A percentile compares a stretch with the other conserved stretches of the same genome.
phyloP scores from a whole-genome alignment of 23 red algal species.

The Chondrus crispus region DNA sequence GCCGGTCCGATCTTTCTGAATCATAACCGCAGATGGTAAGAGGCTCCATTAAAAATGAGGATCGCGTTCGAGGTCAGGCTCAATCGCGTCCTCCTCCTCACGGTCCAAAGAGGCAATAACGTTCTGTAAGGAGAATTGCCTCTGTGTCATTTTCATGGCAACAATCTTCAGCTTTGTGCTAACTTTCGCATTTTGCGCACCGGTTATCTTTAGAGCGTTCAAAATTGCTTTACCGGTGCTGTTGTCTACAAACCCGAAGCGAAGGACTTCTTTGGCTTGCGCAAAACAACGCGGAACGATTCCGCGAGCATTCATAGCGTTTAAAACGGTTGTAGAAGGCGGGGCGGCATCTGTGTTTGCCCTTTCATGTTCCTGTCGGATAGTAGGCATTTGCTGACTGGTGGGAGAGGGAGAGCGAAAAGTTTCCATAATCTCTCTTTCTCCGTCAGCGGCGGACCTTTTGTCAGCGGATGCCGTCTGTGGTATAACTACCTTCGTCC shows the following conservation, averaged over 20 bases:
- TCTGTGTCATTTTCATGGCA: not conserved
- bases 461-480: too few species aligned
- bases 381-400: too few species aligned
- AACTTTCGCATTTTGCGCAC: not conserved
- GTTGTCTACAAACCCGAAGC: not conserved
- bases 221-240: not conserved
- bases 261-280: not conserved
- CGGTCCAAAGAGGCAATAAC: not conserved
- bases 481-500: too few species aligned
- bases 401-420: too few species aligned
- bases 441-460: too few species aligned
- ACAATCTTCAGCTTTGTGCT: not conserved
- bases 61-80: not conserved
- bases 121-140: not conserved
- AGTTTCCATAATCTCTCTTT: too few species aligned
- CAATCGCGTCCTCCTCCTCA: not conserved
- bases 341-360: too few species aligned
- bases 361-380: too few species aligned
- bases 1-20: not conserved
- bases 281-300: not conserved
- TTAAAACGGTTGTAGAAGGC: not conserved
- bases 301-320: not conserved
- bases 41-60: not conserved
- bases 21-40: not conserved
- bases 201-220: conserved; percentile 9